Base-by-base conservation (phyloP, 345 rosid species). In the Gossypium bickii region DNA sequence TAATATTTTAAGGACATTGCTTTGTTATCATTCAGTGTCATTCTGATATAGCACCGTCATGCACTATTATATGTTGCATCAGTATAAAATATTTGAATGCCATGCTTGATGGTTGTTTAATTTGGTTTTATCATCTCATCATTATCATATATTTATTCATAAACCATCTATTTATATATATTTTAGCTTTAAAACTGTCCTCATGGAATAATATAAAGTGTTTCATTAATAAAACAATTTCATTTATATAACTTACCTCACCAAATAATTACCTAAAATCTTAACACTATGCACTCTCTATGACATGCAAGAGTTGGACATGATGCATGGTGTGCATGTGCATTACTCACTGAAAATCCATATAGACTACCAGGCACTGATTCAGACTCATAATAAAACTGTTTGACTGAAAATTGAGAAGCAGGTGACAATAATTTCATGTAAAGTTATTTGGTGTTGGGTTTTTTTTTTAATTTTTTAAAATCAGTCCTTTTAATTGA, bases 401-500 rank as follows among this genome's bases (percentile, higher is more conserved):
- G 13, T 67, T 67, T 24, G 49, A 67, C 12, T 7, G 57, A 12
- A 17, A 24, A 34, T 41, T 75, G 55, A 38, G 65, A 41, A 18
- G 20, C 8, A 17, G 16, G 24, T 12, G 10, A 65, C 56, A 2
- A 12, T 12, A n/a, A 74, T 38, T 53, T 57, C 72, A 20, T 53
- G 9, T 61, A 9, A 18, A 17, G 66, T 41, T 13, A 45, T 68
- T 55, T 68, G 62, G 15, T 18, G 20, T 57, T 53, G 25, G 48
- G 7, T 34, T 4, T 3, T 34, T 4, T 34, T 9, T 56, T 56
- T 55, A 7, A 0, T n/a, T n/a, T n/a, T 69, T 72, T 58, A 27
- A 58, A 2, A 22, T 29, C 12, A 38, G 9, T 57, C 65, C 51
- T 27, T 58, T 77, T 44, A 48, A 58, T 11, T 66, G 56, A 79